Percentiles rank a stretch among this genome's conserved stretches.
Evolutionary conservation across 2,329 filamentous ascomycete genomes (phyloP).

Genomic region (Pseudogymnoascus sp.): DNA sequence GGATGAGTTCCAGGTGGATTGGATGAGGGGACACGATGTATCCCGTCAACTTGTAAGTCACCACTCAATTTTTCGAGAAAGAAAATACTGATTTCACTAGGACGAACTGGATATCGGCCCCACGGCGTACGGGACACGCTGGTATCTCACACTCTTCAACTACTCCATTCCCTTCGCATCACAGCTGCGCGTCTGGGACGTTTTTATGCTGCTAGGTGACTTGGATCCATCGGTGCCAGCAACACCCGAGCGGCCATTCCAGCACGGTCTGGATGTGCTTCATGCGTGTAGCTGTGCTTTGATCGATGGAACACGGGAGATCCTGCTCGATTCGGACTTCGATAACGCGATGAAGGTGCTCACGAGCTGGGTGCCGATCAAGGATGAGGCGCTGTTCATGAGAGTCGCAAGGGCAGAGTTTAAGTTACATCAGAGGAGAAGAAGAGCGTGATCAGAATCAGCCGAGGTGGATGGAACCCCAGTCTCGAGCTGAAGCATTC

Average conservation of each 20-base stretch:
- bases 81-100: conserved; percentile 32
- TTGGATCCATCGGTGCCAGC: conserved; percentile 36
- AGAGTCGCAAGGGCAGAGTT: conserved; percentile 80
- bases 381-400: conserved; percentile 91
- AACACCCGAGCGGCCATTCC: conserved; percentile 34
- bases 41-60: conserved; percentile 65
- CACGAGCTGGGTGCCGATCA: conserved; percentile 87
- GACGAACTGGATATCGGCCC: conserved; percentile 70
- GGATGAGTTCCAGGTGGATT: conserved; percentile 73
- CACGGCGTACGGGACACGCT: conserved; percentile 90
- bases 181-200: conserved; percentile 93
- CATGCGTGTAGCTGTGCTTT: conserved; percentile 86
- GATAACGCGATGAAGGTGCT: conserved; percentile 97
- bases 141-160: conserved; percentile 97
- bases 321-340: conserved; percentile 86
- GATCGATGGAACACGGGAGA: conserved; percentile 81
- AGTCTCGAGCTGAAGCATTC: neutral
- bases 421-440: conserved; percentile 52
- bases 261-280: conserved; percentile 70
- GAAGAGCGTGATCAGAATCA: neutral
- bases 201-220: conserved; percentile 90
- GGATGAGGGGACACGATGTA: conserved; percentile 74
- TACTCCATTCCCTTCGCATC: conserved; percentile 90
- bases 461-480: neutral
- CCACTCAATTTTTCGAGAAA: neutral